A percentile compares a stretch with the other conserved stretches of the same genome.
Evolutionary conservation across 805 yeast genomes (phyloP).

Genomic region (Peterozyma toletana): DNA sequence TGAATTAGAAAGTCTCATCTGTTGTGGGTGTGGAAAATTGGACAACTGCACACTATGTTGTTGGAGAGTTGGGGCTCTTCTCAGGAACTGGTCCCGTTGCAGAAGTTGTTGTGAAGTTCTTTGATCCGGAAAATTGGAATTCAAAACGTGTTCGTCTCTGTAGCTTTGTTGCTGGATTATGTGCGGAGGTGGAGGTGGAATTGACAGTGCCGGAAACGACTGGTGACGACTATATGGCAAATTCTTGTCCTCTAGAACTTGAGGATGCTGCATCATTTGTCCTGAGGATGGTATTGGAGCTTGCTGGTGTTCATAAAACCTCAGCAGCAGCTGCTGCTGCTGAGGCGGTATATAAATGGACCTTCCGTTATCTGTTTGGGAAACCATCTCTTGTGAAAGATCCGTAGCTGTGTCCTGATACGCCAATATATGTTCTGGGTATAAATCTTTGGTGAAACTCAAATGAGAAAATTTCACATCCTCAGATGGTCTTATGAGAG

Average conservation of each 20-base stretch:
- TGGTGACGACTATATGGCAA: too few species aligned
- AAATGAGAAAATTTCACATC: slow-evolving; percentile 29
- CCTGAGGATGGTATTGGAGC: not conserved
- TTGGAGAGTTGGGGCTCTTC: not conserved
- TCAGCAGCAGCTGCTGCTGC: not conserved
- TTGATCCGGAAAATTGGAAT: not conserved
- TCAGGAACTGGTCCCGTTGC: not conserved
- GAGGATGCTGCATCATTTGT: not conserved
- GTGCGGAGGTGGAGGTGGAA: too few species aligned
- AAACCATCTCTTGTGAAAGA: slow-evolving; percentile 3
- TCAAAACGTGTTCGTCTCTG: not conserved
- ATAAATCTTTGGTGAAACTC: slow-evolving; percentile 11
- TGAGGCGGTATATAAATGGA: not conserved
- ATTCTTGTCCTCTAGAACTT: too few species aligned
- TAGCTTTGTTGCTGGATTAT: too few species aligned
- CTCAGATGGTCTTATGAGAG: slow-evolving; percentile 34
- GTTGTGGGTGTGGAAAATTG: not conserved
- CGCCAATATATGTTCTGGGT: slow-evolving; percentile 14
- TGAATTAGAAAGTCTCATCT: not conserved
- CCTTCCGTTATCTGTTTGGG: not conserved
- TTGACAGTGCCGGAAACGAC: too few species aligned
- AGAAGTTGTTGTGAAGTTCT: not conserved
- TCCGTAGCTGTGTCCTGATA: slow-evolving; percentile 9
- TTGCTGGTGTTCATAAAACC: not conserved
- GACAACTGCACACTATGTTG: not conserved